These are phyloP conservation scores for Xylariaceae sp. DNA, from an alignment of 2,329 filamentous ascomycete genomes.

Conservation along the genomic window DNA sequence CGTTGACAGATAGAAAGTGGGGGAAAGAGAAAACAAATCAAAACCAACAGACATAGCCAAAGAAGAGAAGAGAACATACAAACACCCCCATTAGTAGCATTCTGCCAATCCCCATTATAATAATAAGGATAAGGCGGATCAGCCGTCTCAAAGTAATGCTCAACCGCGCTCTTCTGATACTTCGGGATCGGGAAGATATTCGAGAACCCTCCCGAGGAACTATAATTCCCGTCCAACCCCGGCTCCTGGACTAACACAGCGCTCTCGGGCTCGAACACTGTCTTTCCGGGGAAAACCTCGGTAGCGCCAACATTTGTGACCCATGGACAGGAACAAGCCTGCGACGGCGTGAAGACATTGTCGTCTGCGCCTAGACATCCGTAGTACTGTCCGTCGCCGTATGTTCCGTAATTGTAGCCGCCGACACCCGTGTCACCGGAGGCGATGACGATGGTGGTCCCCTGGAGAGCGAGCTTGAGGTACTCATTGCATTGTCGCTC, in stretches of 20 bases:
- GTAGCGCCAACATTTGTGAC: conserved; percentile 42
- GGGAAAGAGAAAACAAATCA: too few species aligned
- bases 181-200: conserved; percentile 21
- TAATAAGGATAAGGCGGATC: conserved; percentile 7
- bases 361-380: conserved; percentile 24
- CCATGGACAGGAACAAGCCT: conserved; percentile 47
- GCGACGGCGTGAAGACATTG: conserved; percentile 43
- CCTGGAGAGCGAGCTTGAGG: conserved; percentile 11
- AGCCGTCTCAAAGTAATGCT: background rate
- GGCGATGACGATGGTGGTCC: conserved; percentile 10
- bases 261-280: conserved; percentile 18
- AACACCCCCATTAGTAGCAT: too few species aligned
- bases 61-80: too few species aligned
- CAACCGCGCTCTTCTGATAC: conserved; percentile 20
- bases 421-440: conserved; percentile 10
- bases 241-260: conserved; percentile 10
- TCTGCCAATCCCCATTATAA: background rate
- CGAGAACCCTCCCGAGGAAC: conserved; percentile 19
- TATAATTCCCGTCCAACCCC: conserved; percentile 15
- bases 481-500: conserved; percentile 13
- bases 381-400: conserved; percentile 1
- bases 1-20: too few species aligned
- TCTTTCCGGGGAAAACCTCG: conserved; percentile 16
- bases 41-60: too few species aligned
- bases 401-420: conserved; percentile 1